Evolutionary conservation across 805 yeast genomes (phyloP), one percentile per base, ranked within the genome.

Genomic region (Trichomonascus vanleenenianus): DNA sequence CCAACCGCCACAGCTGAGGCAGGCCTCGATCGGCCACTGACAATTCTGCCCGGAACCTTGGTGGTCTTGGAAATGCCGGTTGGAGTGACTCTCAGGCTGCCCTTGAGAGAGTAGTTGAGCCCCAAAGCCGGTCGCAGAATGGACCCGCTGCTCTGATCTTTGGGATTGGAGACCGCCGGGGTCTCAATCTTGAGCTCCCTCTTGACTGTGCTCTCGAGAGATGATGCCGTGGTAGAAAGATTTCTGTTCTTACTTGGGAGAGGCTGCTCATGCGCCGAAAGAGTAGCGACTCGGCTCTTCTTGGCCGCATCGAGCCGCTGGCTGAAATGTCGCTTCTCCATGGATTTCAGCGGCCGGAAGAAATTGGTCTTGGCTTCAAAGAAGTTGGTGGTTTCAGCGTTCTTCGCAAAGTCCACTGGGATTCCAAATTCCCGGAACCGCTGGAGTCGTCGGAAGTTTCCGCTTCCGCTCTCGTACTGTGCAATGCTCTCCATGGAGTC

Each of bases 31-130:
- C 40, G 45, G 40, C 30, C 42, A 39, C 52, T 50, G 44, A 60
- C 34, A 12, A 48, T 49, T 30, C 65, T 58, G 33, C 60, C 66
- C 27, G 37, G 35, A 9, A 60, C 61, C 2, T 42, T 35, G 43
- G 50, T 53, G 32, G 46, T 37, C n/a, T 45, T 44, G 18, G 38
- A 37, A 25, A 62, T 41, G 11, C 66, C 67, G 12, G 47, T 43
- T 16, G 63, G 62, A 2, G 64, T 58, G 54, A 61, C 62, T 43
- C 45, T 51, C 27, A 59, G 48, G 10, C 56, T 50, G 12, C 64
- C 65, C 35, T 60, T 57, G 31, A 56, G 49, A 20, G 54, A 57
- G 48, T 63, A 63, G 31, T 56, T 55, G 34, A 61, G 54, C 22
- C 67, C 67, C 16, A 62, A 45, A 3, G 50, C 49, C 3, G 52